Evolutionary conservation across 1,284 basidiomycete genomes (phyloP), one percentile per base, ranked within the genome.

Genomic region (Earliella scabrosa): DNA sequence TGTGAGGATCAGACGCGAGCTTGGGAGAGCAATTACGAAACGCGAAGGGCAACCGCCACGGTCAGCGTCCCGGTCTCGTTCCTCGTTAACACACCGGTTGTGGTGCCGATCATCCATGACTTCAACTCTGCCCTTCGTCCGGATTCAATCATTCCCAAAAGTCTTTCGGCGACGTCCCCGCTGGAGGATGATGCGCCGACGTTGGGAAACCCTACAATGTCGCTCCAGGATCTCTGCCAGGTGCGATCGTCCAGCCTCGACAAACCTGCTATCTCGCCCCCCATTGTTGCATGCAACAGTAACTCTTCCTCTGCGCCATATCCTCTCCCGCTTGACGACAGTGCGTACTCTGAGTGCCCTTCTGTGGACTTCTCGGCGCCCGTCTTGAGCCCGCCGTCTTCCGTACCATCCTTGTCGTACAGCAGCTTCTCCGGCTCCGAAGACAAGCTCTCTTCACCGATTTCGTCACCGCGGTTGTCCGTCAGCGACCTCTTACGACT

Each of bases 151-250:
- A 11, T 13, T 26, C 23, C n/a, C 10, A 44, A 31, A 10, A 16
- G 32, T 31, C 8, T 14, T 8, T 0, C 47, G 9, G 18, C 43
- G n/a, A 35, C 55, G 36, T 18, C 49, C n/a, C 46, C 24, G 3
- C 29, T 50, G n/a, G 38, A 45, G 13, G 35, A 31, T 1, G 29
- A 29, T 10, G 24, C 32, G 11, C 8, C 18, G n/a, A 40, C 51
- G 13, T 14, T 11, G 13, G 44, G 39, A 14, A 47, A 27, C 11
- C 31, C 38, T n/a, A 7, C 35, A 5, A 6, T 54, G 5, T 45
- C 24, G 14, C 58, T 61, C 6, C 46, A 58, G 7, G 64, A 66
- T 32, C 45, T 61, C 39, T 54, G 52, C 23, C 49, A 59, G 31
- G 27, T 60, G 2, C 60, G 52, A 14, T 35, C 46, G 21, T 32